Evolutionary conservation across 352 stramenopile genomes (phyloP).

Genomic region (Globisporangium rhizosaccharum): DNA sequence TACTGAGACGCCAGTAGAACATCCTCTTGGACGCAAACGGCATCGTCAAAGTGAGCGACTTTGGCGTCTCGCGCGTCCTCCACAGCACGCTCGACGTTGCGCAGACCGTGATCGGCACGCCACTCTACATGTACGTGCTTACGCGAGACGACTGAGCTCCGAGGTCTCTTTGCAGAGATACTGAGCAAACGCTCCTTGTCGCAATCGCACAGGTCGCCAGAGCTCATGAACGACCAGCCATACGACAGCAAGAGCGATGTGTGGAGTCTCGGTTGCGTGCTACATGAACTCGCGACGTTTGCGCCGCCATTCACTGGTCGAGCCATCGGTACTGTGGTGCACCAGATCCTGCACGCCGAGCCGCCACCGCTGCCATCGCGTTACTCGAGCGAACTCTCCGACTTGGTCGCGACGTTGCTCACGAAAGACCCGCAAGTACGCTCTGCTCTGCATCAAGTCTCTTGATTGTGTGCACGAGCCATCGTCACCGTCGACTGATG

Average conservation of each 20-base stretch:
- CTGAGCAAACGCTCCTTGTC: background rate
- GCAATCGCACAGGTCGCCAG: slow-evolving; percentile 38
- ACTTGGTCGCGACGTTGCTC: slow-evolving; percentile 29
- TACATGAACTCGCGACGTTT: slow-evolving; percentile 70
- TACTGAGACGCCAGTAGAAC: slow-evolving; percentile 23
- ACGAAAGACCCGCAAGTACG: slow-evolving; percentile 37
- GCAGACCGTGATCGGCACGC: slow-evolving; percentile 63
- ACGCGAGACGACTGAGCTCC: background rate
- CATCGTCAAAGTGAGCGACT: slow-evolving; percentile 72
- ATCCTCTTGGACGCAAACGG: slow-evolving; percentile 45
- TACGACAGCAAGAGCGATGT: slow-evolving; percentile 79
- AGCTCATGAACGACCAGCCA: slow-evolving; percentile 53
- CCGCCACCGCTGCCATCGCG: slow-evolving; percentile 20
- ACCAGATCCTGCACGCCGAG: slow-evolving; percentile 37
- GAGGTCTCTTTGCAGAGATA: background rate
- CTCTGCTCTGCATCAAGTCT: background rate
- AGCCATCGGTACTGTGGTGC: slow-evolving; percentile 52
- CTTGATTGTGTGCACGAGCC: background rate
- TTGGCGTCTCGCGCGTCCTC: slow-evolving; percentile 48
- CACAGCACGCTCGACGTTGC: slow-evolving; percentile 38
- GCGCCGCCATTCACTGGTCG: slow-evolving; percentile 54
- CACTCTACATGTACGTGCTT: slow-evolving; percentile 59
- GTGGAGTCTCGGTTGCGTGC: slow-evolving; percentile 78
- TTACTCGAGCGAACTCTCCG: slow-evolving; percentile 27
- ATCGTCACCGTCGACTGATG: background rate